Conservation (phyloP, 148 eudicot genomes). For the Rhododendron ferrugineum region DNA sequence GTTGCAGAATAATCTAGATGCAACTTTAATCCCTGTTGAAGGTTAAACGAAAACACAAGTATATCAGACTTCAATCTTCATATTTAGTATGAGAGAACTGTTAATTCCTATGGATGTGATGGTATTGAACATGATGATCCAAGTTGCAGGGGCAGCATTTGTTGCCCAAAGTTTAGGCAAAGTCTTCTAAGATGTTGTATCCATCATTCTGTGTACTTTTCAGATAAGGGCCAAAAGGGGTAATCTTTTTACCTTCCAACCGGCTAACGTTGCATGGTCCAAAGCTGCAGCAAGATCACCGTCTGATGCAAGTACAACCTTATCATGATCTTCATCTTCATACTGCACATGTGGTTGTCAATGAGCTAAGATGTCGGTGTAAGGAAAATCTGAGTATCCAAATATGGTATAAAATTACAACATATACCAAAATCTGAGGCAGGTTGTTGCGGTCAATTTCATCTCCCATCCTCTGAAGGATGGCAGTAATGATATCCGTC, state of each 20-base stretch:
- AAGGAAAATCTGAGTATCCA: not conserved
- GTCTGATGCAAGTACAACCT: slow-evolving; percentile 79
- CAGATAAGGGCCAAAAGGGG: not conserved
- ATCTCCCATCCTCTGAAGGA: slow-evolving; percentile 87
- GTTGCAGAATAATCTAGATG: slow-evolving; percentile 60
- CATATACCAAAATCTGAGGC: slow-evolving; percentile 74
- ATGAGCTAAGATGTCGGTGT: slow-evolving; percentile 14
- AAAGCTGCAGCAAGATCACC: slow-evolving; percentile 92
- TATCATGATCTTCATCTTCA: slow-evolving; percentile 93
- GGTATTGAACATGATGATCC: not conserved
- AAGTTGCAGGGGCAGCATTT: not conserved
- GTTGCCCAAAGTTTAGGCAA: not conserved
- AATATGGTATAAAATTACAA: not conserved
- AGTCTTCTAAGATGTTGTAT: not conserved
- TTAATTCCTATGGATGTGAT: not conserved
- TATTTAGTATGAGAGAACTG: not conserved
- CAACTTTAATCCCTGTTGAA: slow-evolving; percentile 65
- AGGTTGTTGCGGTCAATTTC: slow-evolving; percentile 74
- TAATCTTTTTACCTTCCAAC: slow-evolving; percentile 69
- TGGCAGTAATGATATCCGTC: slow-evolving; percentile 77
- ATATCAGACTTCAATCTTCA: not conserved
- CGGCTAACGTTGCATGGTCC: slow-evolving; percentile 81
- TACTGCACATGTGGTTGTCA: slow-evolving; percentile 41
- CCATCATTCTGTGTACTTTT: not conserved
- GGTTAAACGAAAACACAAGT: not conserved